These are phyloP conservation scores for Ustilago trichophora DNA, from an alignment of 1,284 basidiomycete species.

Conservation along the genomic window DNA sequence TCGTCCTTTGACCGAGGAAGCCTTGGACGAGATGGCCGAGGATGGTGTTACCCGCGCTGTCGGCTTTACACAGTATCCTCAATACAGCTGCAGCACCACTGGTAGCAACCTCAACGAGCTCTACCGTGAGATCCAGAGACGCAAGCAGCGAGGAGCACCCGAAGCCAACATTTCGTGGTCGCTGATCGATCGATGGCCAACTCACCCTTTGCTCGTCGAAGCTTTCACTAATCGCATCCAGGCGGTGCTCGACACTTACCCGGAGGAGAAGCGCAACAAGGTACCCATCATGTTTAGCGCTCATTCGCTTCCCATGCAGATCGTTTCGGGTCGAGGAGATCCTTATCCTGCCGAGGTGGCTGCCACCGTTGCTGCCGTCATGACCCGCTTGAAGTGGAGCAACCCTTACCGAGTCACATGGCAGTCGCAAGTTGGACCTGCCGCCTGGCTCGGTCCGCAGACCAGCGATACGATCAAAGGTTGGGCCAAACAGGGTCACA, in stretches of 20 bases:
- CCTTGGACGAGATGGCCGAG: conserved; percentile 81
- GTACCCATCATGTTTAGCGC: conserved; percentile 94
- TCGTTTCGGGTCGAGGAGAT: conserved; percentile 78
- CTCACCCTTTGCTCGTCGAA: conserved; percentile 90
- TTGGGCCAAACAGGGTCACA: conserved; percentile 84
- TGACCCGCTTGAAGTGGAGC: conserved; percentile 61
- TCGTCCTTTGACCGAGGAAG: conserved; percentile 84
- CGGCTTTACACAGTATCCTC: conserved; percentile 98
- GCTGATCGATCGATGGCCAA: conserved; percentile 97
- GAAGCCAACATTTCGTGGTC: conserved; percentile 85
- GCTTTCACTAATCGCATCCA: conserved; percentile 90
- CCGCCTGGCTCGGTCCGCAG: conserved; percentile 98
- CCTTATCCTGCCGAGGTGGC: conserved; percentile 96
- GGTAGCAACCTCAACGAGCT: conserved; percentile 96
- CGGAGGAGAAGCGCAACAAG: conserved; percentile 74
- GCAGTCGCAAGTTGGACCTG: conserved; percentile 98
- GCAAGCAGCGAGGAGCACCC: conserved; percentile 56
- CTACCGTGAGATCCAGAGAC: conserved; percentile 71
- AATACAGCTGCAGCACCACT: conserved; percentile 98
- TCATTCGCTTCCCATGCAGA: conserved; percentile 87
- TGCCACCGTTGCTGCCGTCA: conserved; percentile 73
- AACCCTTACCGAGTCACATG: conserved; percentile 85
- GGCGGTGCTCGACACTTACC: conserved; percentile 81
- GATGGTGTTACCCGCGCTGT: conserved; percentile 93
- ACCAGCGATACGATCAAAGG: conserved; percentile 92